Conservation (phyloP, 2,329 filamentous ascomycete species). For the Cladosporium cucumerinum region DNA sequence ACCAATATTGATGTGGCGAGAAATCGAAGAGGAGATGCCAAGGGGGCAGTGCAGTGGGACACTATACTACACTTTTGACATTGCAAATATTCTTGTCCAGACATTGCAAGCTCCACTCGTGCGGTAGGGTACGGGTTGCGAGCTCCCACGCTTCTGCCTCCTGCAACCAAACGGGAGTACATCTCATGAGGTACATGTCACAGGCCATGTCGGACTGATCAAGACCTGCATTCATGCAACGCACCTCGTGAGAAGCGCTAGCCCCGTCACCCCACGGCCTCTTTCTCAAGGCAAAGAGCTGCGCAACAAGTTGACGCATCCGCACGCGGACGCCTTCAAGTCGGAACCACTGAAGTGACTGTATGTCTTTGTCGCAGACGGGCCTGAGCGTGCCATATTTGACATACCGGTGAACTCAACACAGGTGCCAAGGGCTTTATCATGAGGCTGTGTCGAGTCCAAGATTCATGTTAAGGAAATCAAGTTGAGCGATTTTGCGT, state of each 20-base stretch:
- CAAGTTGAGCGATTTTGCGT: not conserved
- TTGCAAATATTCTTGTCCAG: not conserved
- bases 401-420: not conserved
- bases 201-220: not conserved
- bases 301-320: not conserved
- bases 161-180: too few relatives aligned
- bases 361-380: not conserved
- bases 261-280: not conserved
- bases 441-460: not conserved
- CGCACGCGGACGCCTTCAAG: not conserved
- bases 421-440: not conserved
- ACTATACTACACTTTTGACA: not conserved
- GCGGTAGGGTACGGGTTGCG: not conserved
- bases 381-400: not conserved
- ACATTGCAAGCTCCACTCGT: not conserved
- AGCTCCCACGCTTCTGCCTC: not conserved
- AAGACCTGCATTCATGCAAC: not conserved
- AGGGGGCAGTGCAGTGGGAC: not conserved
- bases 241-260: not conserved
- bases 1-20: not conserved
- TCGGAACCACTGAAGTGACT: not conserved
- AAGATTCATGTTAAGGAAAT: not conserved
- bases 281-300: not conserved
- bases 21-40: not conserved
- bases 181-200: not conserved